A percentile compares a stretch with the other conserved stretches of the same genome.
Conservation (phyloP, 768 basidiomycete genomes). For the Calvatia gigantea region DNA sequence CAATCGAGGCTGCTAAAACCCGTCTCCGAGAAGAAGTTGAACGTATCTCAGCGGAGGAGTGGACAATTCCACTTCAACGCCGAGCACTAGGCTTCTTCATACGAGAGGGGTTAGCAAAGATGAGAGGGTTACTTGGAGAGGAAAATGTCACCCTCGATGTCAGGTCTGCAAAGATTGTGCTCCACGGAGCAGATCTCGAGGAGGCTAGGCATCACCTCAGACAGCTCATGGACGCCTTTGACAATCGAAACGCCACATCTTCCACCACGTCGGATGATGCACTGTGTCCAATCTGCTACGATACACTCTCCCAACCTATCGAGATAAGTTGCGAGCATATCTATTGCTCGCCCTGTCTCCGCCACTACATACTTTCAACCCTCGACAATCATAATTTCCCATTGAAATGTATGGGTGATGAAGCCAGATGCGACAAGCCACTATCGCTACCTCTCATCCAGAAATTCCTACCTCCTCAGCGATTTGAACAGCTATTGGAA, state of each 20-base stretch:
- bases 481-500: conserved; percentile 50
- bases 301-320: conserved; percentile 35
- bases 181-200: conserved; percentile 55
- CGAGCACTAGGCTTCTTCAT: conserved; percentile 47
- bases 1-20: conserved; percentile 37
- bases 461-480: conserved; percentile 42
- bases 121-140: conserved; percentile 53
- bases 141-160: conserved; percentile 47
- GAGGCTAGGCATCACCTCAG: conserved; percentile 46
- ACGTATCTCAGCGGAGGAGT: conserved; percentile 43
- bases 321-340: conserved; percentile 45
- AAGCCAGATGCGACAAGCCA: conserved; percentile 45
- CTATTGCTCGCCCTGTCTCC: conserved; percentile 47
- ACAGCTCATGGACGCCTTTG: conserved; percentile 32
- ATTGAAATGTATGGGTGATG: conserved; percentile 59
- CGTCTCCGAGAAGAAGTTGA: conserved; percentile 46
- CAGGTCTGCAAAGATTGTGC: conserved; percentile 28
- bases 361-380: conserved; percentile 42
- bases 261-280: conserved; percentile 8
- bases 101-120: conserved; percentile 40
- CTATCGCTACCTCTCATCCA: conserved; percentile 53
- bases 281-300: conserved; percentile 54
- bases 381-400: conserved; percentile 48
- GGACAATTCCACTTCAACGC: conserved; percentile 32
- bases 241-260: not conserved